phyloP scores from a whole-genome alignment of 2,329 filamentous ascomycete species.

The Fusarium tupiense region DNA sequence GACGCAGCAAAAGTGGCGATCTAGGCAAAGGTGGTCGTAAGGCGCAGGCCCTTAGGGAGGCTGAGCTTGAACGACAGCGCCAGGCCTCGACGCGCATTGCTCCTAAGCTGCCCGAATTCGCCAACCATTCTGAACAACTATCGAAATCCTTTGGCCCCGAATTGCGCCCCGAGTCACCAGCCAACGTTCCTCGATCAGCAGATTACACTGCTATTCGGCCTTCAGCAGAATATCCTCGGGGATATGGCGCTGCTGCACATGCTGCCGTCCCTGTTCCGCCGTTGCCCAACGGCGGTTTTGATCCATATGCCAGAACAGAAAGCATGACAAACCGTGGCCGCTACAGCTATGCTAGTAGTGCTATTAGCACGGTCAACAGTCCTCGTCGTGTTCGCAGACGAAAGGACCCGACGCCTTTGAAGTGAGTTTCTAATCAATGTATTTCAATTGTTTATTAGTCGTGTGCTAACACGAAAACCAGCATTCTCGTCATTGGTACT shows the following conservation, averaged over 20 bases:
- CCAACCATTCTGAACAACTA: conserved; percentile 58
- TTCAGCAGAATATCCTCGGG: conserved; percentile 61
- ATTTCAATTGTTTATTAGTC: neutral
- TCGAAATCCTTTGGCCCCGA: conserved; percentile 62
- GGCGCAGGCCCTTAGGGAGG: conserved; percentile 62
- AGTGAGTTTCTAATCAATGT: conserved; percentile 71
- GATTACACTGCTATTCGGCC: conserved; percentile 54
- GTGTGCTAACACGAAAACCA: conserved; percentile 50
- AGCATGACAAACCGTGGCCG: conserved; percentile 97
- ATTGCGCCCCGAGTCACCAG: conserved; percentile 69
- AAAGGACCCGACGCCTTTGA: conserved; percentile 98
- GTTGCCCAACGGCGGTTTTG: conserved; percentile 70
- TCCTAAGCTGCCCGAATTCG: conserved; percentile 63
- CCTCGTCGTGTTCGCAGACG: conserved; percentile 90
- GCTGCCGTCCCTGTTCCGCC: conserved; percentile 64
- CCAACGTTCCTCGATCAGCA: conserved; percentile 63
- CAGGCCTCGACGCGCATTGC: conserved; percentile 58
- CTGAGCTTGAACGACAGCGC: conserved; percentile 62
- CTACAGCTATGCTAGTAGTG: conserved; percentile 95
- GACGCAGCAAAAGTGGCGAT: conserved; percentile 75
- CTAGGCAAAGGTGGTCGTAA: conserved; percentile 69
- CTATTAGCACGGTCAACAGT: conserved; percentile 90
- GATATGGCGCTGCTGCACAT: conserved; percentile 50
- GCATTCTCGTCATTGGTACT: conserved; percentile 89
- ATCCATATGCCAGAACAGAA: conserved; percentile 84